A percentile compares a stretch with the other conserved stretches of the same genome.
Conservation (phyloP, 345 rosid species). For the Sisymbrium irio region DNA sequence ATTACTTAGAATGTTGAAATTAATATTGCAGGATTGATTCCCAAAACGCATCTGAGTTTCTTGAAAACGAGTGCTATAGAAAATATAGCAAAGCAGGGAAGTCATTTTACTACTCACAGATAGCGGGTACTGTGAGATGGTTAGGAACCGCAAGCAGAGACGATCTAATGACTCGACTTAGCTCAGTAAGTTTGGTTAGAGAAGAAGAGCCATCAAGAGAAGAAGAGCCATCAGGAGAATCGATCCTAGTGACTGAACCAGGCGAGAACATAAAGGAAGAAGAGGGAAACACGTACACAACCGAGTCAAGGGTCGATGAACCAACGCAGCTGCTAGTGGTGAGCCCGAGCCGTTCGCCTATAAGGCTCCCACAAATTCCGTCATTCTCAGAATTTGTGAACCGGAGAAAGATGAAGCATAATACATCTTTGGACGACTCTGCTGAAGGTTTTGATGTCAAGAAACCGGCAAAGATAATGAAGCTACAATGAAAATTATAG, state of each 20-base stretch:
- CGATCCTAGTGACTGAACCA: conserved; percentile 8
- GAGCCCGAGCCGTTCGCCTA: conserved; percentile 19
- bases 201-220: conserved; percentile 22
- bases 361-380: conserved; percentile 54
- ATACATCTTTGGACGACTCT: conserved; percentile 32
- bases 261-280: conserved; percentile 9
- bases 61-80: conserved; percentile 75
- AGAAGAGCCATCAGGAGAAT: conserved; percentile 5
- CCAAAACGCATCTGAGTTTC: conserved; percentile 47
- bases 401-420: conserved; percentile 38
- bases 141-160: conserved; percentile 49
- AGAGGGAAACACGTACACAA: background rate
- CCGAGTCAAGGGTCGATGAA: conserved; percentile 22
- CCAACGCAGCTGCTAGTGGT: background rate
- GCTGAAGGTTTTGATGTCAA: conserved; percentile 29
- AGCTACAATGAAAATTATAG: conserved; percentile 37
- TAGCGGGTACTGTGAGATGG: conserved; percentile 84
- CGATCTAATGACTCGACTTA: conserved; percentile 40
- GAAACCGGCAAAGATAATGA: conserved; percentile 52
- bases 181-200: conserved; percentile 24
- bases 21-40: conserved; percentile 52
- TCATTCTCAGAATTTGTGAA: conserved; percentile 80
- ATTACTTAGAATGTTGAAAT: background rate
- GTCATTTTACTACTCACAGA: conserved; percentile 79
- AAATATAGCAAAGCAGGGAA: conserved; percentile 86